Percentiles rank a stretch among this genome's conserved stretches.
phyloP scores from a whole-genome alignment of 495 filamentous ascomycete genomes.

The Mycothermus thermophilus region DNA sequence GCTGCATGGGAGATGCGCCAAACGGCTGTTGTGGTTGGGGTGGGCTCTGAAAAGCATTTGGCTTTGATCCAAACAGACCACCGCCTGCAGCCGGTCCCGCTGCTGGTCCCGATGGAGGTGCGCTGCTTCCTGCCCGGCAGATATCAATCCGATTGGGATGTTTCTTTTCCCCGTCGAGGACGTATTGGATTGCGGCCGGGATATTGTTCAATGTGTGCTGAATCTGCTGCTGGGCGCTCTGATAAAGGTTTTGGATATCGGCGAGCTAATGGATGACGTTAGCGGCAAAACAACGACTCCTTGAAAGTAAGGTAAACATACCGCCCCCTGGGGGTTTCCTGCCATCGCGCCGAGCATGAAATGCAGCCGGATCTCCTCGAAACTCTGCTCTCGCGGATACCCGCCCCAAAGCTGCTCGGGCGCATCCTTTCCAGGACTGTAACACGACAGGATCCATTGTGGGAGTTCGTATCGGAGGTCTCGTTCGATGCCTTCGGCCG shows the following conservation, averaged over 20 bases:
- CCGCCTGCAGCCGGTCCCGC: conserved; percentile 16
- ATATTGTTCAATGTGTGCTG: conserved; percentile 49
- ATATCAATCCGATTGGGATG: conserved; percentile 76
- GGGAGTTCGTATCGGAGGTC: conserved; percentile 61
- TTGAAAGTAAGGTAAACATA: conserved; percentile 31
- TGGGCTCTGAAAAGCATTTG: conserved; percentile 8
- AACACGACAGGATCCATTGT: conserved; percentile 71
- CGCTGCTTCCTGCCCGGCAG: conserved; percentile 21
- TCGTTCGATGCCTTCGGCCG: conserved; percentile 38
- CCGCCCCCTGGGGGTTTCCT: conserved; percentile 49
- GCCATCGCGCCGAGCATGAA: conserved; percentile 45
- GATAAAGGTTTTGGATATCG: conserved; percentile 46
- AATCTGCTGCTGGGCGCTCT: conserved; percentile 53
- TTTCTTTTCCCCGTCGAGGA: conserved; percentile 50
- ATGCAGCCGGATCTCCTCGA: conserved; percentile 63
- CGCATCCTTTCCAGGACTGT: conserved; percentile 55
- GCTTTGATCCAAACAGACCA: conserved; percentile 2
- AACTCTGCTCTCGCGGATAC: conserved; percentile 61
- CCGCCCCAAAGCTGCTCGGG: conserved; percentile 74
- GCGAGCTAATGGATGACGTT: too few relatives aligned
- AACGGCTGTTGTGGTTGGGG: conserved; percentile 15
- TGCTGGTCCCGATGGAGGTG: background rate
- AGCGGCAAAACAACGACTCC: too few relatives aligned
- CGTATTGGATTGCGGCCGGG: conserved; percentile 57
- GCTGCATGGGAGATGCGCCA: conserved; percentile 16